phyloP scores from a whole-genome alignment of 2,329 filamentous ascomycete species.

The Chaetomiaceae sp. region DNA sequence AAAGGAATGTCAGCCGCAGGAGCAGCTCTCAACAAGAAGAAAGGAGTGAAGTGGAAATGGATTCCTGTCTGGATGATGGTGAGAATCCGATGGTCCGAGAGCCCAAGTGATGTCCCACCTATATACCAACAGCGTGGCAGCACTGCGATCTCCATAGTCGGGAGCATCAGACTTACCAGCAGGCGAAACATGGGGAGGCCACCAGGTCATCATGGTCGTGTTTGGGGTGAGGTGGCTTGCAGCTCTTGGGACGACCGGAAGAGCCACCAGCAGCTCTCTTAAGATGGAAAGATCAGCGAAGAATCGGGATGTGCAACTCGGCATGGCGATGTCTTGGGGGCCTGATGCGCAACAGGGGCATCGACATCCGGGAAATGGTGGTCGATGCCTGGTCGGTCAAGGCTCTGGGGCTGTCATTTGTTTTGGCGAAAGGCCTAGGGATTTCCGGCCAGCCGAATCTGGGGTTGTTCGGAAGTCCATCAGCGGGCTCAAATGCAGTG shows the following conservation, averaged over 20 bases:
- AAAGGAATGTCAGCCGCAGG: not conserved
- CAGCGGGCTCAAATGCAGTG: not conserved
- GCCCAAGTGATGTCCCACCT: not conserved
- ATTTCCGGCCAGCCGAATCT: not conserved
- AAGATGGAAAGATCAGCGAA: not conserved
- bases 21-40: not conserved
- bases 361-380: not conserved
- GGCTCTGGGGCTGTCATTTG: not conserved
- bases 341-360: not conserved
- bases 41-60: not conserved
- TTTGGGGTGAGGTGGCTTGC: constrained; percentile 1
- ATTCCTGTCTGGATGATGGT: not conserved
- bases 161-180: not conserved
- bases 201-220: not conserved
- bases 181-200: not conserved
- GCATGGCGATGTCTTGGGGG: not conserved
- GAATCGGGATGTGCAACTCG: not conserved
- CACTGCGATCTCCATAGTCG: not conserved
- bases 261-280: not conserved
- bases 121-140: not conserved
- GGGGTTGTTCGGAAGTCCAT: not conserved
- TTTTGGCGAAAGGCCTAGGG: not conserved
- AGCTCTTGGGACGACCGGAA: not conserved
- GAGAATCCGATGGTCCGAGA: not conserved
- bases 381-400: not conserved